Base-by-base conservation (phyloP, 2,329 filamentous ascomycete species). In the Phoma sp. region DNA sequence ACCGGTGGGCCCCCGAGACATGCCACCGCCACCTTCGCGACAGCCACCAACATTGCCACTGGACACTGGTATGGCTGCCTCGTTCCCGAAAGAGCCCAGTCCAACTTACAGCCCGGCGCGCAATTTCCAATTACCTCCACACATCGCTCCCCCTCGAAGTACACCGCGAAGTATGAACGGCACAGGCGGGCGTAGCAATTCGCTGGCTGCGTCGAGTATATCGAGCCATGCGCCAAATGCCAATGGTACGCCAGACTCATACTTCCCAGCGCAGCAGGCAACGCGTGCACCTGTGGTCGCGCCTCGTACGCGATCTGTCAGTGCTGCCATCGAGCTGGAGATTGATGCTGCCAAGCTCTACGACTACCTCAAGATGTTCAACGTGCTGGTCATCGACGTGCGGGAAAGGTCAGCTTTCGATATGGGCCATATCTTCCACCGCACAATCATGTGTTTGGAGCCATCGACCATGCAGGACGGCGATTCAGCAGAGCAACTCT, bases 401-500 rank as follows among this genome's bases (percentile, higher is more conserved):
- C 87, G 95, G 35, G 80, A 84, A 51, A 87, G 95, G 24, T 85
- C 89, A 47, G 85, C 89, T 7, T 99, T 90, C 69, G 91, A 98
- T 63, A 83, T 88, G 42, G 95, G 95, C 0, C 95, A 99, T 70
- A 92, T 99, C 59, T 89, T 89, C 78, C 87, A 89, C 5, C 87
- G 87, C 51, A 88, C 86, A 5, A 90, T 92, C 35, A 91, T 99
- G 39, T 99, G 95, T 73, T 85, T 99, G 56, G 95, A 99, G 67
- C 91, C 93, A 23, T 84, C 96, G 39, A 83, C 88, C 8, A 74
- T 91, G 42, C 85, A 90, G 49, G 84, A 88, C 39, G 87, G 85
- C 29, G 81, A 86, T 63, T 88, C 86, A 13, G 86, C 84, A 1
- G 85, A 87, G 58, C 80, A 88, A 59, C 76, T 88, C 4, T 79